Conservation (phyloP, 208 protist genomes). For the Trypanosoma melophagium region DNA sequence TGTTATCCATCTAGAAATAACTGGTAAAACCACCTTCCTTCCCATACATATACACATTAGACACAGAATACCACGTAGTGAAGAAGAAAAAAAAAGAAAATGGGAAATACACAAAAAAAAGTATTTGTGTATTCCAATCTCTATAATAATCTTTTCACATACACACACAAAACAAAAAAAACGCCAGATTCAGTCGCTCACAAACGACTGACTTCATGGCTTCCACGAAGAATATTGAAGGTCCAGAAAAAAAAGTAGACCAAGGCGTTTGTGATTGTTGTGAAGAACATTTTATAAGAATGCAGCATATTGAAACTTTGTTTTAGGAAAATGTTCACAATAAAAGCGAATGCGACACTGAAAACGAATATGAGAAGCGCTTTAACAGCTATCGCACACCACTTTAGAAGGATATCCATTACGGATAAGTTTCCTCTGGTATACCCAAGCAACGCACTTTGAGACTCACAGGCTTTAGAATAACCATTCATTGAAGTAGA, state of each 20-base stretch:
- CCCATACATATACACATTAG: background rate
- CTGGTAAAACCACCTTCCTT: background rate
- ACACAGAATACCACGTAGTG: background rate
- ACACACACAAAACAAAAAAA: no score
- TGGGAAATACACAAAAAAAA: no score
- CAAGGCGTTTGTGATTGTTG: background rate
- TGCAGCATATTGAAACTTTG: background rate
- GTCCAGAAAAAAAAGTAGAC: conserved; percentile 6
- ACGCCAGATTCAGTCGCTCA: background rate
- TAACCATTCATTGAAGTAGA: background rate
- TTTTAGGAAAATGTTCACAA: background rate
- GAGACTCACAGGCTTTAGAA: background rate
- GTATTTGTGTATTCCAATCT: no score
- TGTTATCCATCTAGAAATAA: no score
- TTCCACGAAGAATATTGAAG: conserved; percentile 5
- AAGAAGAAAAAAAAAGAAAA: no score
- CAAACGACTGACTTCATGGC: background rate
- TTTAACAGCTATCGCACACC: background rate
- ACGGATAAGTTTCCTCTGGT: background rate
- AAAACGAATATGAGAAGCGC: conserved; percentile 6
- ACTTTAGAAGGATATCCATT: background rate
- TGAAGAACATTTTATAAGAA: conserved; percentile 2
- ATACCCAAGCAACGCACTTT: background rate
- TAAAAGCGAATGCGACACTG: background rate
- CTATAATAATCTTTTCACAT: no score